Conservation (phyloP, 306 rosid species). For the Vigna unguiculata region DNA sequence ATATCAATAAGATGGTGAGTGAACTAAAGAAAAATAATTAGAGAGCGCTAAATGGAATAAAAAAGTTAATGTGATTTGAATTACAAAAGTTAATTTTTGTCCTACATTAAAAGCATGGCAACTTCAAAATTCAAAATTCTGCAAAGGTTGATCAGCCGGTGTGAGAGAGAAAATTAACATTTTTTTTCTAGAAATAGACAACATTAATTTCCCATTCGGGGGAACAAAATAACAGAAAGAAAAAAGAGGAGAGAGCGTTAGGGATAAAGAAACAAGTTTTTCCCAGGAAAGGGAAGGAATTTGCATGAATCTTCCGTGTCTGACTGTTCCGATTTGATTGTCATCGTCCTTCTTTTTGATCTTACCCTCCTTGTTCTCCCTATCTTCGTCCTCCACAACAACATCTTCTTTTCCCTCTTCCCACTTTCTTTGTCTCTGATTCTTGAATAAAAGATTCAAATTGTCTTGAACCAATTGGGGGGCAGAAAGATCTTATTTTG, state of each 20-base stretch:
- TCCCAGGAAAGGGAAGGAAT: constrained; percentile 28
- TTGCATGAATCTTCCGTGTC: constrained; percentile 41
- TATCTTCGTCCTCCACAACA: constrained; percentile 16
- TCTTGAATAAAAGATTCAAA: constrained; percentile 36
- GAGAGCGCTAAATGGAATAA: too few relatives aligned
- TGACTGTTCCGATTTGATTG: constrained; percentile 47
- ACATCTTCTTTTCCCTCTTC: neutral
- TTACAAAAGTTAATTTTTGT: neutral
- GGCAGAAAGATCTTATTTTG: constrained; percentile 36
- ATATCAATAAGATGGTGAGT: neutral
- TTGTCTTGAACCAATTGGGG: constrained; percentile 25
- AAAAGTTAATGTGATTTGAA: neutral
- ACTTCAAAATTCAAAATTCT: constrained; percentile 21
- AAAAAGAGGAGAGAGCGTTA: neutral
- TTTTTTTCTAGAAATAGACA: constrained; percentile 28
- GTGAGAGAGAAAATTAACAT: neutral
- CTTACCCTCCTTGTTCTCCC: constrained; percentile 24
- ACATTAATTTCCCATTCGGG: constrained; percentile 17
- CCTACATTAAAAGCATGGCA: neutral
- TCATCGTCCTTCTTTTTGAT: constrained; percentile 14
- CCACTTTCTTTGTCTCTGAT: constrained; percentile 5
- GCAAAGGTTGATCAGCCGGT: constrained; percentile 4
- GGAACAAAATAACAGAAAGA: neutral
- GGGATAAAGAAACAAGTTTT: neutral
- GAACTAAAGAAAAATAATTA: neutral